phyloP scores from a whole-genome alignment of 148 eudicot genomes.

The Dysphania ambrosioides region DNA sequence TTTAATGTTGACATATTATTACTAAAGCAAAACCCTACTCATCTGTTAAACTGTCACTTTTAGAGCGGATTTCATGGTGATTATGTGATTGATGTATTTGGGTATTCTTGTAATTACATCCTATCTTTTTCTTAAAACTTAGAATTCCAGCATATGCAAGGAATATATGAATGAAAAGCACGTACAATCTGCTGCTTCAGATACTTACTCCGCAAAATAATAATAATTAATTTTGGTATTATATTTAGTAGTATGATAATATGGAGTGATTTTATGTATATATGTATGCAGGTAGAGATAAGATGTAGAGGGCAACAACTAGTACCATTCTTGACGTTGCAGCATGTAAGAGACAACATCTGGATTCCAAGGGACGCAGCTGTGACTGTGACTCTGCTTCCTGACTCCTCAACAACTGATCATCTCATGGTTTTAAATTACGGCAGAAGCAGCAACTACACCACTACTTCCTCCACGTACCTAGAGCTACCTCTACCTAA shows the following conservation, averaged over 20 bases:
- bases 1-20: background rate
- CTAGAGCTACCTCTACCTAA: conserved; percentile 7
- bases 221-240: background rate
- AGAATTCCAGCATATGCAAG: background rate
- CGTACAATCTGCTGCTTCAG: background rate
- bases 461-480: background rate
- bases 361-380: conserved; percentile 45
- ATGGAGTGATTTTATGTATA: no score
- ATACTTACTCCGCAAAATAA: no score
- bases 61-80: conserved; percentile 15
- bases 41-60: conserved; percentile 7
- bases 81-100: background rate
- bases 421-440: conserved; percentile 67
- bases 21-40: background rate
- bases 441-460: conserved; percentile 31
- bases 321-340: conserved; percentile 55
- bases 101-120: no score
- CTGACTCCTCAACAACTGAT: conserved; percentile 38
- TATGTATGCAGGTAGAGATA: conserved; percentile 58
- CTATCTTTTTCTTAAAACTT: background rate
- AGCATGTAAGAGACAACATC: conserved; percentile 64
- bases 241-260: no score
- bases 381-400: conserved; percentile 26
- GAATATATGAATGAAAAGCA: conserved; percentile 10
- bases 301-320: conserved; percentile 67